Conservation (phyloP, 306 rosid species). For the Trifolium fragiferum region DNA sequence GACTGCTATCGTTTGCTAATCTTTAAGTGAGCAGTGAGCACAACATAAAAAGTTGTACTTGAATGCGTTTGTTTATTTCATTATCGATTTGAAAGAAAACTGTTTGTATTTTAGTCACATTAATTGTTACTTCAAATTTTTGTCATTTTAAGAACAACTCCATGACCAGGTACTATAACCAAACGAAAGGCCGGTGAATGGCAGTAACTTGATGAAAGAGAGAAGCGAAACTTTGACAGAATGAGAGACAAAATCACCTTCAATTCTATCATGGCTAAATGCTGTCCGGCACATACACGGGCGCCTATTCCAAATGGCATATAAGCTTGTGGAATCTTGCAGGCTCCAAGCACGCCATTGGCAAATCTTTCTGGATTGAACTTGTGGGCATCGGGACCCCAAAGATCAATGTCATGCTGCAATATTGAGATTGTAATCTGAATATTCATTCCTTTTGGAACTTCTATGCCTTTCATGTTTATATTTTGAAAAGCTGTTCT, state of each 20-base stretch:
- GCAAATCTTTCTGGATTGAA: conserved; percentile 72
- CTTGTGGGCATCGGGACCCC: conserved; percentile 65
- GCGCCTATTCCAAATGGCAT: conserved; percentile 68
- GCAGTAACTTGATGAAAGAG: conserved; percentile 42
- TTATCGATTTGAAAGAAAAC: too few species aligned
- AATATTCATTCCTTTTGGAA: conserved; percentile 66
- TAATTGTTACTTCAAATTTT: conserved; percentile 33
- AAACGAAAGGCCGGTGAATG: conserved; percentile 47
- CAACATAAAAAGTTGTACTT: too few species aligned
- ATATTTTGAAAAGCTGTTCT: conserved; percentile 56
- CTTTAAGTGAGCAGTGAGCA: too few species aligned
- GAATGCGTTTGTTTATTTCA: too few species aligned
- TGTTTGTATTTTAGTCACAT: not conserved
- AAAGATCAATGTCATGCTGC: conserved; percentile 51
- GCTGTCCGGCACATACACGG: conserved; percentile 62
- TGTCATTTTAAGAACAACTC: conserved; percentile 46
- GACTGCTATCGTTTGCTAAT: too few species aligned
- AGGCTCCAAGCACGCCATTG: conserved; percentile 57
- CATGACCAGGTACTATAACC: conserved; percentile 48
- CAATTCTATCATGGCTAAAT: not conserved
- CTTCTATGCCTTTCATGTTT: conserved; percentile 46
- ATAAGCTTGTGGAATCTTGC: conserved; percentile 59
- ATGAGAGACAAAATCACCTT: not conserved
- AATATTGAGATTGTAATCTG: conserved; percentile 59
- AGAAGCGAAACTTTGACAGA: conserved; percentile 10